These are phyloP conservation scores for Kurtzmaniella quercitrusa DNA, from an alignment of 1,139 yeast species.

Conservation along the genomic window DNA sequence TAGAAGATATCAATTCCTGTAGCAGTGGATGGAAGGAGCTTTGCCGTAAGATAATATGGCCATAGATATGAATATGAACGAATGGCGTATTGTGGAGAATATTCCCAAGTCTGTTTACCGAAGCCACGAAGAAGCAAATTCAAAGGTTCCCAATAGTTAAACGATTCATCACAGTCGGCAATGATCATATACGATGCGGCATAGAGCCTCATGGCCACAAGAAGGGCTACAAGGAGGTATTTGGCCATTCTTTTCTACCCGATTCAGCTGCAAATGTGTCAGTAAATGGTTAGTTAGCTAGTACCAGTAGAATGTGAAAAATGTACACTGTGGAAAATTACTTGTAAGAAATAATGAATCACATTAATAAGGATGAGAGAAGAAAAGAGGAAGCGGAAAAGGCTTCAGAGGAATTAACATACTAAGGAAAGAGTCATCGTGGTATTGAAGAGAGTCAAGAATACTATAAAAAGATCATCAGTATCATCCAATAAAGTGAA, in stretches of 20 bases:
- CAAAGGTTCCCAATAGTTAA: conserved; percentile 92
- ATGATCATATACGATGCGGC: conserved; percentile 60
- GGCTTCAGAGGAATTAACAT: too few relatives aligned
- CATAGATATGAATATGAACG: conserved; percentile 76
- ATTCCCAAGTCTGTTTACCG: conserved; percentile 97
- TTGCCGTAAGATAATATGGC: conserved; percentile 41
- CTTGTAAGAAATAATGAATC: too few relatives aligned
- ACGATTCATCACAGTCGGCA: conserved; percentile 83
- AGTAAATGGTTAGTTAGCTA: too few relatives aligned
- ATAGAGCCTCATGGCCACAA: conserved; percentile 36
- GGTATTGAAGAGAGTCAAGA: too few relatives aligned
- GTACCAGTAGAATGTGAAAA: too few relatives aligned
- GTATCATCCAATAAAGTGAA: too few relatives aligned
- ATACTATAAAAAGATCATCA: too few relatives aligned
- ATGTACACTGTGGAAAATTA: too few relatives aligned
- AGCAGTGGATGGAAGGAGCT: conserved; percentile 14
- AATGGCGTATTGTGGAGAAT: conserved; percentile 85
- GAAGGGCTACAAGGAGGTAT: conserved; percentile 15
- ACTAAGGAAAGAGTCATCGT: too few relatives aligned
- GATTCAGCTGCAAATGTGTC: too few relatives aligned
- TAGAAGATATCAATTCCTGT: conserved; percentile 39
- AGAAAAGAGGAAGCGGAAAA: too few relatives aligned
- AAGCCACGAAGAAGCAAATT: conserved; percentile 73
- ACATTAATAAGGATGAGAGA: too few relatives aligned
- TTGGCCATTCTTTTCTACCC: conserved; percentile 9